Evolutionary conservation across 306 rosid genomes (phyloP).

Genomic region (Vicia villosa): DNA sequence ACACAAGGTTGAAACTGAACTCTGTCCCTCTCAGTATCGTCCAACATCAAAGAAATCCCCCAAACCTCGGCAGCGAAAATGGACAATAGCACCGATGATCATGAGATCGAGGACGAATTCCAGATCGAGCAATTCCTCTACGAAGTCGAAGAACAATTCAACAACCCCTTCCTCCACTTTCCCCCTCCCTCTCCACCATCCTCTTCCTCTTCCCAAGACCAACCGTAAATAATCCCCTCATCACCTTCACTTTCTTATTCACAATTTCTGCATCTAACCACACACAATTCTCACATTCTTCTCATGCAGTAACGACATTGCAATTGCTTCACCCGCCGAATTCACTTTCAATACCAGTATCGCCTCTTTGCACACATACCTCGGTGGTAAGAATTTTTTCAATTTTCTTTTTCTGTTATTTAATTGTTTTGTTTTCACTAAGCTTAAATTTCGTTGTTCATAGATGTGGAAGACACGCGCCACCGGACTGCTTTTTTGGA

Average conservation of each 20-base stretch:
- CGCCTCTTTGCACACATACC: constrained; percentile 83
- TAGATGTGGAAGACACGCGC: constrained; percentile 95
- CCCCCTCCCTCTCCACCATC: not conserved
- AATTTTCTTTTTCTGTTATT: not conserved
- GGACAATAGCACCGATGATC: constrained; percentile 37
- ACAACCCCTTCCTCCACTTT: not conserved
- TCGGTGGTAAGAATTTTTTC: constrained; percentile 67
- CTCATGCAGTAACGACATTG: not conserved
- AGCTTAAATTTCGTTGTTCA: not conserved
- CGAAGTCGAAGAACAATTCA: constrained; percentile 63
- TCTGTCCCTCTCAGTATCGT: too few species aligned
- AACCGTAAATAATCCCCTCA: constrained; percentile 50
- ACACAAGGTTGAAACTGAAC: not conserved
- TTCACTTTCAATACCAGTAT: constrained; percentile 36
- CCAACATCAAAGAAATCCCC: too few species aligned
- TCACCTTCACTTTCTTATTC: not conserved
- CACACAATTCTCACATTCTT: not conserved
- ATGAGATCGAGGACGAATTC: constrained; percentile 33
- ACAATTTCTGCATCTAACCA: too few species aligned
- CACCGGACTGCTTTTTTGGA: constrained; percentile 79
- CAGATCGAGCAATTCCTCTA: constrained; percentile 88
- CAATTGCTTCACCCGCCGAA: constrained; percentile 1
- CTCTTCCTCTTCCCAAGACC: not conserved
- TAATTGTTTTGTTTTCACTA: not conserved
- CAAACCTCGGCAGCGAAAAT: constrained; percentile 19